Base-by-base conservation (phyloP, 768 basidiomycete species). In the Leucocoprinus birnbaumii region DNA sequence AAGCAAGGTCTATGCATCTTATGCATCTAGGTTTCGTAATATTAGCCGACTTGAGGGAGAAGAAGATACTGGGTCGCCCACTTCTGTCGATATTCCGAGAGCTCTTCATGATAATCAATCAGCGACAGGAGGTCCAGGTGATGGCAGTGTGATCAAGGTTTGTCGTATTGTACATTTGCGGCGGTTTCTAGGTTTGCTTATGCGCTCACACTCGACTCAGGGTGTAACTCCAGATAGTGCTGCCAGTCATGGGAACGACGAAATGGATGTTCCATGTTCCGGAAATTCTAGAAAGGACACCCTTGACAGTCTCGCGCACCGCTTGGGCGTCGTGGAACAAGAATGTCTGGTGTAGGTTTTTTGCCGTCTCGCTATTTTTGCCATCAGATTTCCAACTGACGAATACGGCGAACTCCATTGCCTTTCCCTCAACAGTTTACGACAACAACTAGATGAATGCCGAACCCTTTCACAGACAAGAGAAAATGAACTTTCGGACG, bases 291-390 rank as follows among this genome's bases (percentile, higher is more conserved):
- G 16, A 38, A 27, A 11, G 16, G 43, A 24, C 10, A 45, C 13
- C 7, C 22, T 53, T 21, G 64, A 66, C 41, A 52, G 10, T 48
- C 61, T 53, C 25, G 35, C 25, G 25, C 38, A 55, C 25, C 53
- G 13, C 59, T 61, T 68, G 44, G 53, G 35, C 7, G 47, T 57
- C 3, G 59, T 71, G 3, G 70, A 74, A 58, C 62, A 61, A 2
- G 73, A 74, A 59, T 74, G 75, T 27, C 53, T 50, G 13, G 59
- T 63, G 74, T 76, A 57, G 59, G 67, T 37, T 31, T 31, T 31
- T 5, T 9, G 8, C 25, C 37, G 22, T 40, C 21, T 10, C 13
- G 41, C 26, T 38, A n/a, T 38, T 49, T 6, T 21, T 35, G 21
- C 37, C 19, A 7, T 50, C 14, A 37, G 31, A 31, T 31, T 38